These are phyloP conservation scores for Mrakia hoshinonis DNA, from an alignment of 768 basidiomycete genomes.

Conservation along the genomic window DNA sequence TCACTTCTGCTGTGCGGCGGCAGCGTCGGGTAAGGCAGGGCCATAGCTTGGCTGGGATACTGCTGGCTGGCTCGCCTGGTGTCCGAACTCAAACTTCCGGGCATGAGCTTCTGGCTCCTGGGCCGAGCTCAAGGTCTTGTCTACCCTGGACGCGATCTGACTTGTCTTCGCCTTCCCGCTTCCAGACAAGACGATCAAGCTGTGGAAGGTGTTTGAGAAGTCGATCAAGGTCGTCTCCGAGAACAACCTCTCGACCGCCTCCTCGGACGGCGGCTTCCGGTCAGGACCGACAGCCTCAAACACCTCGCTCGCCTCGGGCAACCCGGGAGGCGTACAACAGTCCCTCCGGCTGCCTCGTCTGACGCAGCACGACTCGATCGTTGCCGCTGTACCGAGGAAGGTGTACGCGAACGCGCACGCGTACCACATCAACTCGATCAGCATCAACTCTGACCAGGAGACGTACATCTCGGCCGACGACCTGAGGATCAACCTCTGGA, in stretches of 20 bases:
- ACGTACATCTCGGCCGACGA: slow-evolving; percentile 99
- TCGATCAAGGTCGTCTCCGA: slow-evolving; percentile 89
- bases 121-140: not conserved
- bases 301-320: slow-evolving; percentile 10
- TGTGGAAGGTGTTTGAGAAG: slow-evolving; percentile 99
- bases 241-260: slow-evolving; percentile 63
- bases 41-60: too few species aligned
- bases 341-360: slow-evolving; percentile 75
- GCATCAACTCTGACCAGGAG: slow-evolving; percentile 98
- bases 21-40: too few species aligned
- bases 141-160: not conserved
- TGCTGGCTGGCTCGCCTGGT: too few species aligned
- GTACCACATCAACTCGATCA: slow-evolving; percentile 99
- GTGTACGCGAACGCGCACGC: slow-evolving; percentile 99
- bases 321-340: slow-evolving; percentile 1
- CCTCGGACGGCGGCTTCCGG: slow-evolving; percentile 43
- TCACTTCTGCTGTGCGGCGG: too few species aligned
- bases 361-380: slow-evolving; percentile 91
- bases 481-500: slow-evolving; percentile 95
- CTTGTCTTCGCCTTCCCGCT: not conserved
- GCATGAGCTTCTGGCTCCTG: not conserved
- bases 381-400: slow-evolving; percentile 95
- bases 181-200: slow-evolving; percentile 97
- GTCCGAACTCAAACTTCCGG: not conserved
- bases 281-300: slow-evolving; percentile 20